These are phyloP conservation scores for Asterophora parasitica DNA, from an alignment of 768 basidiomycete genomes.

Conservation along the genomic window DNA sequence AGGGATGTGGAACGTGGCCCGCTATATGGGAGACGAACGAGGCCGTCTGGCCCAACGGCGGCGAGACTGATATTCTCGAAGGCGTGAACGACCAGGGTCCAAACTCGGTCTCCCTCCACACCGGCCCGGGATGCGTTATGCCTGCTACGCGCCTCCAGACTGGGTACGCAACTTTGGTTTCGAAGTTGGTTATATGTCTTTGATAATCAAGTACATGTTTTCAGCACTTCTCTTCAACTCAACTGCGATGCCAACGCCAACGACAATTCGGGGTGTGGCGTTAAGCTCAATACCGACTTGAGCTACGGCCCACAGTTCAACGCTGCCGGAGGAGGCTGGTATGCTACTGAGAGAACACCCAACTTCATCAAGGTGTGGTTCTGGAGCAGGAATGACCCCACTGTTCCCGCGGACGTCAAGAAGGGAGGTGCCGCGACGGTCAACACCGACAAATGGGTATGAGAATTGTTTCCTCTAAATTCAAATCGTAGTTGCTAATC, in stretches of 20 bases:
- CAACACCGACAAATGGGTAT: constrained; percentile 51
- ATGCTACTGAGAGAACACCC: constrained; percentile 57
- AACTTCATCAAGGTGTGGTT: constrained; percentile 65
- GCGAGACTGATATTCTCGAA: too few relatives aligned
- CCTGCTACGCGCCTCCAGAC: constrained; percentile 33
- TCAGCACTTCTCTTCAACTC: constrained; percentile 23
- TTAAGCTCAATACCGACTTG: constrained; percentile 28
- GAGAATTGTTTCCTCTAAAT: constrained; percentile 7
- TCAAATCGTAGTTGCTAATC: not conserved
- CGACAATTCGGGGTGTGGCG: constrained; percentile 44
- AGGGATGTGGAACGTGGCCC: constrained; percentile 37
- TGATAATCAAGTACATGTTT: too few relatives aligned
- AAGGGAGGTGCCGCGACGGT: constrained; percentile 33
- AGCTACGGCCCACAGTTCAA: constrained; percentile 61
- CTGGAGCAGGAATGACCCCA: constrained; percentile 52
- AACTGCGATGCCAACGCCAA: constrained; percentile 39
- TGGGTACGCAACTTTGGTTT: constrained; percentile 34
- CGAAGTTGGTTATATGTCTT: not conserved
- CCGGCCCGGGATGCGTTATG: constrained; percentile 38
- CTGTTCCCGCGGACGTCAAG: constrained; percentile 44
- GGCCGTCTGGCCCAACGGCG: constrained; percentile 33
- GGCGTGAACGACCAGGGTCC: constrained; percentile 32
- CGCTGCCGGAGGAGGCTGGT: constrained; percentile 56
- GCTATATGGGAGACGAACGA: constrained; percentile 42
- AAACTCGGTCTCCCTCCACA: constrained; percentile 34